A percentile compares a stretch with the other conserved stretches of the same genome.
phyloP scores from a whole-genome alignment of 1,284 basidiomycete genomes.

The Malassezia cuniculi region DNA sequence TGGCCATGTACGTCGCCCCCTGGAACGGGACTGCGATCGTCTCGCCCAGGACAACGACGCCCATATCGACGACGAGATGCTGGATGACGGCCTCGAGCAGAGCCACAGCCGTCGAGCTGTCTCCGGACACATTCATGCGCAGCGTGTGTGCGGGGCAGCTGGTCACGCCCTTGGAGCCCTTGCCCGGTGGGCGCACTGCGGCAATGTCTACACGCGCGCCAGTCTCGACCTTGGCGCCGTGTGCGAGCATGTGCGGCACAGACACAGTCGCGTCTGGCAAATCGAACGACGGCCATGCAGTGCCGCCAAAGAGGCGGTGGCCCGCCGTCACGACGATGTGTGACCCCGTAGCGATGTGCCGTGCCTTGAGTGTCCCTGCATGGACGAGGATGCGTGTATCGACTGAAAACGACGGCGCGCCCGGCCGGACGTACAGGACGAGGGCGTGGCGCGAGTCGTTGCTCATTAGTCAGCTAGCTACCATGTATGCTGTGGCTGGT shows the following conservation, averaged over 20 bases:
- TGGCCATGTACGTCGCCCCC: constrained; percentile 1
- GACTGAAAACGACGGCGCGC: constrained; percentile 1
- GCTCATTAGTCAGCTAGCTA: neutral
- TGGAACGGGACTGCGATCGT: constrained; percentile 18
- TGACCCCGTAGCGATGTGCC: constrained; percentile 60
- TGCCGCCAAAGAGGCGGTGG: constrained; percentile 21
- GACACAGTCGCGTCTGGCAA: constrained; percentile 16
- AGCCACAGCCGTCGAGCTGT: no score
- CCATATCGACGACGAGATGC: constrained; percentile 11
- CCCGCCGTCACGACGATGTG: constrained; percentile 50
- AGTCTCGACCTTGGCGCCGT: neutral
- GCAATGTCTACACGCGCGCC: neutral
- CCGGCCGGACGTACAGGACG: neutral
- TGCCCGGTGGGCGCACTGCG: no score
- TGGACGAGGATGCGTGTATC: constrained; percentile 55
- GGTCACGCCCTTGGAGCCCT: no score
- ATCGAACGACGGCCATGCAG: constrained; percentile 37
- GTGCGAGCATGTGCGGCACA: neutral
- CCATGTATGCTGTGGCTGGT: neutral
- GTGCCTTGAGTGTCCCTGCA: constrained; percentile 54
- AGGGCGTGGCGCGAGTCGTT: no score
- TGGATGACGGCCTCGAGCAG: constrained; percentile 18
- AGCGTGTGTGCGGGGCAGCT: no score
- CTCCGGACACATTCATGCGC: no score
- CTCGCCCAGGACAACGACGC: constrained; percentile 15